These are phyloP conservation scores for Mucor piriformis DNA, from an alignment of 371 early-diverging fungal genomes.

Conservation along the genomic window DNA sequence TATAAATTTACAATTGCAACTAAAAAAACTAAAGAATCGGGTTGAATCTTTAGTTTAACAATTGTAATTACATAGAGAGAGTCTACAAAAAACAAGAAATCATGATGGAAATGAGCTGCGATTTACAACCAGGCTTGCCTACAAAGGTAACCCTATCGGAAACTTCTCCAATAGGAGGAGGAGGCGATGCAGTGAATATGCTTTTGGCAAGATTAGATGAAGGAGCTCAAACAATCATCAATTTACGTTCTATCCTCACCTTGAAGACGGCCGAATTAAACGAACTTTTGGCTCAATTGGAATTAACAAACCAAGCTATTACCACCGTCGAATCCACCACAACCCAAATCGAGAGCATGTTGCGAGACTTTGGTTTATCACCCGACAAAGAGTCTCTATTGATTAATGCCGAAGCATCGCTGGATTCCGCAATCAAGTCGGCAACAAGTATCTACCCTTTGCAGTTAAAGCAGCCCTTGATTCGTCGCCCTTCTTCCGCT, in stretches of 20 bases:
- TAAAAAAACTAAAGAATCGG: neutral
- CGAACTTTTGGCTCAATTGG: conserved; percentile 50
- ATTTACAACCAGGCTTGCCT: conserved; percentile 2
- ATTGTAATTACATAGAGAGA: neutral
- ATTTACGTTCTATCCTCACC: conserved; percentile 49
- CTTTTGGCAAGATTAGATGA: conserved; percentile 35
- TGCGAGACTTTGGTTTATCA: conserved; percentile 47
- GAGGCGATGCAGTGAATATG: conserved; percentile 32
- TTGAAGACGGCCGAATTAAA: conserved; percentile 56
- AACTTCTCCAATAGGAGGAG: conserved; percentile 17
- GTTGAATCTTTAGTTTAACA: neutral
- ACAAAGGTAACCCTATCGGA: conserved; percentile 9
- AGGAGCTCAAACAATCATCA: conserved; percentile 50
- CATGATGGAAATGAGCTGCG: conserved; percentile 21
- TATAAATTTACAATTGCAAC: neutral
- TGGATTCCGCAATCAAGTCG: conserved; percentile 54
- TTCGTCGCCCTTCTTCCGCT: conserved; percentile 24
- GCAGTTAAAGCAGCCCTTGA: conserved; percentile 13
- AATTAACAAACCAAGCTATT: conserved; percentile 51
- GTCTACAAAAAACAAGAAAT: neutral
- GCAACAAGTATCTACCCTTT: conserved; percentile 41
- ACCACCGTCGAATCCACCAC: conserved; percentile 48
- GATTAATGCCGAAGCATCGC: conserved; percentile 43
- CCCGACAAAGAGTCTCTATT: conserved; percentile 34
- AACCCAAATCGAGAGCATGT: conserved; percentile 46